phyloP scores from a whole-genome alignment of 495 filamentous ascomycete genomes.

The Hypoxylon subgilvum region DNA sequence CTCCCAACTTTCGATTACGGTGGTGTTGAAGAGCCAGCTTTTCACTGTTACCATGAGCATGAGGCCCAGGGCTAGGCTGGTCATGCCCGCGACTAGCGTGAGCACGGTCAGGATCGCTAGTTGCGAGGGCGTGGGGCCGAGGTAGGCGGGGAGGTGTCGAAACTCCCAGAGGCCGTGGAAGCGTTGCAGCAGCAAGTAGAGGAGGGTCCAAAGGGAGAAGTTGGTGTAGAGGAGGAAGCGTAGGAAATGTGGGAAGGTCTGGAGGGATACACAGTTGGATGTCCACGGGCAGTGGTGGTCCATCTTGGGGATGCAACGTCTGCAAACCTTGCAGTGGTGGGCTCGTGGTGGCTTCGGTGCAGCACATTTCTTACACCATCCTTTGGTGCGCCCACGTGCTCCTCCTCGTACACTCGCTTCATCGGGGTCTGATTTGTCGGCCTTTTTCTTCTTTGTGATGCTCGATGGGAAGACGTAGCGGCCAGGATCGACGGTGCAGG shows the following conservation, averaged over 20 bases:
- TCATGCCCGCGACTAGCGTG: slow-evolving; percentile 63
- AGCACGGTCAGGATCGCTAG: slow-evolving; percentile 72
- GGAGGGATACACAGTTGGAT: slow-evolving; percentile 86
- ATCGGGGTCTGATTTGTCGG: slow-evolving; percentile 3
- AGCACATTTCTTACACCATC: slow-evolving; percentile 88
- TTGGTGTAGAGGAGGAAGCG: slow-evolving; percentile 85
- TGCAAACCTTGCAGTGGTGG: slow-evolving; percentile 91
- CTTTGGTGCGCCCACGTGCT: slow-evolving; percentile 25
- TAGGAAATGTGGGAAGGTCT: slow-evolving; percentile 86
- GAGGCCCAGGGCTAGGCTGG: slow-evolving; percentile 68
- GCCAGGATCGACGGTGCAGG: slow-evolving; percentile 81
- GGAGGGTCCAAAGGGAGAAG: slow-evolving; percentile 64
- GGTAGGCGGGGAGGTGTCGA: slow-evolving; percentile 76
- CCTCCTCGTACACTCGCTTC: slow-evolving; percentile 7
- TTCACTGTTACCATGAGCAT: slow-evolving; percentile 59
- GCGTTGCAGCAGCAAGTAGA: slow-evolving; percentile 66
- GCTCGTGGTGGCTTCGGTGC: slow-evolving; percentile 82
- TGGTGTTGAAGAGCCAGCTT: slow-evolving; percentile 58
- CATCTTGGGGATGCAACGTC: slow-evolving; percentile 93
- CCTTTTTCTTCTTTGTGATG: slow-evolving; percentile 11
- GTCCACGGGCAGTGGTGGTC: slow-evolving; percentile 99
- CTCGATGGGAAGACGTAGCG: slow-evolving; percentile 49
- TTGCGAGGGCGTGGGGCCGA: slow-evolving; percentile 71
- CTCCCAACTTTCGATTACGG: slow-evolving; percentile 94
- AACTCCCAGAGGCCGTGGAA: slow-evolving; percentile 67